phyloP scores from a whole-genome alignment of 805 yeast genomes.

The Wickerhamomyces hampshirensis region DNA sequence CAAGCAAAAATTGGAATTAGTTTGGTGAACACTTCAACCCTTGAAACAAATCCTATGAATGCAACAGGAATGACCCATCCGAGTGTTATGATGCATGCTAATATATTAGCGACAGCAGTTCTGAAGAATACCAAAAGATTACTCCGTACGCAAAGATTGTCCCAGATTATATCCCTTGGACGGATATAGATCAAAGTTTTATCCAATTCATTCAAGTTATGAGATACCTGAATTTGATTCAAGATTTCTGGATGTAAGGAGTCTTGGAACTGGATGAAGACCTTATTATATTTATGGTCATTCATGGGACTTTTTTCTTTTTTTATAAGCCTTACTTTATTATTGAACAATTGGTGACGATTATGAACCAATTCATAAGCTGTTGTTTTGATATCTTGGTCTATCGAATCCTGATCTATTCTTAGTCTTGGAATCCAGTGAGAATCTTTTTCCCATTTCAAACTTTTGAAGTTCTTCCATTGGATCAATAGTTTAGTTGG shows the following conservation, averaged over 20 bases:
- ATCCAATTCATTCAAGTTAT: constrained; percentile 38
- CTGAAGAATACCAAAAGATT: constrained; percentile 34
- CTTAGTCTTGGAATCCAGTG: not conserved
- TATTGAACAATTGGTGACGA: constrained; percentile 6
- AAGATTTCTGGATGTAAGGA: constrained; percentile 58
- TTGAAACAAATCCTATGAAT: constrained; percentile 69
- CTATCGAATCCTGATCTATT: not conserved
- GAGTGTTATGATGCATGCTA: constrained; percentile 44
- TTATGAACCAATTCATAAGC: constrained; percentile 7
- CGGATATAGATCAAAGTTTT: constrained; percentile 47
- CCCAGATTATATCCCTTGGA: constrained; percentile 72
- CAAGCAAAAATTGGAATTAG: constrained; percentile 57
- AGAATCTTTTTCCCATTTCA: not conserved
- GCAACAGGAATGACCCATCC: constrained; percentile 86
- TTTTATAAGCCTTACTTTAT: constrained; percentile 11
- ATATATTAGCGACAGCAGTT: constrained; percentile 40
- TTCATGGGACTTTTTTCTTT: constrained; percentile 21
- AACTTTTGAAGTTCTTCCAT: constrained; percentile 1
- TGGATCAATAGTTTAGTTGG: not conserved
- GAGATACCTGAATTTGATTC: constrained; percentile 49
- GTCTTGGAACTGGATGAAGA: constrained; percentile 58
- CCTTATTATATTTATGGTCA: constrained; percentile 34
- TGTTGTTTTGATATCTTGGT: not conserved
- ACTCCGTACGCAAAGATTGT: constrained; percentile 41
- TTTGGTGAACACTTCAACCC: constrained; percentile 58